Base-by-base conservation (phyloP, 2,329 filamentous ascomycete species). In the Botrytis cinerea region DNA sequence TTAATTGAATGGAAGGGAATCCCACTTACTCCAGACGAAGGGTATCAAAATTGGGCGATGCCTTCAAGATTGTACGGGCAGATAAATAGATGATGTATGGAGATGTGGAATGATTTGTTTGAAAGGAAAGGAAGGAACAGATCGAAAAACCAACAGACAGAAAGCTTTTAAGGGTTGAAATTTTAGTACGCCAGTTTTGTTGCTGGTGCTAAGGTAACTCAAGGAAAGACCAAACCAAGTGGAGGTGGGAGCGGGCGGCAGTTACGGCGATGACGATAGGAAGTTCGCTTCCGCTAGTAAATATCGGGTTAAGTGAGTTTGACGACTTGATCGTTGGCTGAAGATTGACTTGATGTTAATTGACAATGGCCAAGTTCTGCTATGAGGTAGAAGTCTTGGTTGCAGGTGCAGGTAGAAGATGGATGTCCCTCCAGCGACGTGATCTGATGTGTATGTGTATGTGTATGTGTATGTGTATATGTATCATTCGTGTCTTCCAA, bases 201-300 rank as follows among this genome's bases (percentile, higher is more conserved):
- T 38, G 43, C 35, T 28, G 43, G 60, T 43, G 8, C 38, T 28
- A 28, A 63, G 38, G 60, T n/a, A 4, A 62, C 22, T 62, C 60
- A 16, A 40, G 60, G 60, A 40, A 40, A 6, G 7, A 62, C 60
- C 60, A 40, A 22, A 51, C 25, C 48, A 51, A 51, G 48, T n/a
- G 48, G 48, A 51, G 48, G 35, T 20, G n/a, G 14, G 32, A 16
- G 35, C 12, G 59, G 35, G 22, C 59, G 5, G 35, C 59, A 14
- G 35, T 28, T n/a, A 68, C 40, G 66, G 54, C n/a, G 66, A 67
- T 63, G 25, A 40, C 35, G 64, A 54, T 61, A n/a, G 20, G 9
- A n/a, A 16, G 35, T 40, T 18, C 9, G 35, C 32, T n/a, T 40
- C 25, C 20, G 18, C 35, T 61, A 61, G 35, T 61, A 7, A 16